phyloP scores from a whole-genome alignment of 352 stramenopile genomes.

The Hyaloperonospora brassicae region DNA sequence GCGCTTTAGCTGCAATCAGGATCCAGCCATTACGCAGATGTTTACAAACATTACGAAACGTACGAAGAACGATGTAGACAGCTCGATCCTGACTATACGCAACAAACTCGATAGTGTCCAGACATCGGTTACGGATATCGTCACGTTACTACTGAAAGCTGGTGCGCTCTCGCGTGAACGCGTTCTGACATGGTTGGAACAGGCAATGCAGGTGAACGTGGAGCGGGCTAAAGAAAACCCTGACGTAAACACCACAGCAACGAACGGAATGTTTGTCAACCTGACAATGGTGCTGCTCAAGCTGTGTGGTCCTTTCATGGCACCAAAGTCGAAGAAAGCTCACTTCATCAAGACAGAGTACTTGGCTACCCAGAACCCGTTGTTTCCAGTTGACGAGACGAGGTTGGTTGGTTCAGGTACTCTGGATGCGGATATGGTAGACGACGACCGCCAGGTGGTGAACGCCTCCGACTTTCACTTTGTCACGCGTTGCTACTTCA shows the following conservation, averaged over 20 bases:
- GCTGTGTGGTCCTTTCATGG: conserved; percentile 75
- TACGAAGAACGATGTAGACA: conserved; percentile 71
- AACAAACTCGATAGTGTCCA: conserved; percentile 66
- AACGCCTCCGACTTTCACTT: conserved; percentile 88
- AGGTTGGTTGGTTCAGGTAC: conserved; percentile 30
- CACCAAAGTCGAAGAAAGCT: conserved; percentile 66
- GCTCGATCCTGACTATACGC: conserved; percentile 54
- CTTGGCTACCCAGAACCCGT: conserved; percentile 33
- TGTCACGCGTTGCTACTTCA: conserved; percentile 95
- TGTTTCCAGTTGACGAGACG: conserved; percentile 66
- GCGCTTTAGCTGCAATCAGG: conserved; percentile 63
- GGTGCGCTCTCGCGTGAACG: conserved; percentile 46
- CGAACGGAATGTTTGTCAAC: conserved; percentile 76
- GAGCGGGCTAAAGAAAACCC: conserved; percentile 78
- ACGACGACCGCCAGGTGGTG: conserved; percentile 21
- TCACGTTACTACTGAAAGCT: conserved; percentile 64
- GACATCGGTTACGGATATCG: conserved; percentile 45
- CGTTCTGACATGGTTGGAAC: conserved; percentile 68
- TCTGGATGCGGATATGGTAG: conserved; percentile 6
- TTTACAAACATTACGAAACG: conserved; percentile 81
- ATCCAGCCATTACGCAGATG: conserved; percentile 70
- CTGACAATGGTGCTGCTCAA: conserved; percentile 66
- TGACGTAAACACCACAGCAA: conserved; percentile 50
- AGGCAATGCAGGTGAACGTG: conserved; percentile 62
- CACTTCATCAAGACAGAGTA: conserved; percentile 64